phyloP scores from a whole-genome alignment of 208 protist species.

The Zelonia costaricensis region DNA sequence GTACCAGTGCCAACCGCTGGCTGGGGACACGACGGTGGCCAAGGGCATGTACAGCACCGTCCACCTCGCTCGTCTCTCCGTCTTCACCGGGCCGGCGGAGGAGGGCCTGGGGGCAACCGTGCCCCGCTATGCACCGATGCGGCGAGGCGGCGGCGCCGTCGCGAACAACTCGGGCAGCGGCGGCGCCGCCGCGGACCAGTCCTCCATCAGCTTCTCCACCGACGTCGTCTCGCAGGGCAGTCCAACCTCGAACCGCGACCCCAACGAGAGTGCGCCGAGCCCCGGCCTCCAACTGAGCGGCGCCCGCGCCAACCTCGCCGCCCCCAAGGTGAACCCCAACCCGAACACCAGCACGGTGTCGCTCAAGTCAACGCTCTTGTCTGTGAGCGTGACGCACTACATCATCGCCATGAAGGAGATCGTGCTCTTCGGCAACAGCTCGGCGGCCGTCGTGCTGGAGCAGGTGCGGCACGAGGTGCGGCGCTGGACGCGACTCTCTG shows the following conservation, averaged over 20 bases:
- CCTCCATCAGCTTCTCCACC: conserved; percentile 1
- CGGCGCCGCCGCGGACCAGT: not conserved
- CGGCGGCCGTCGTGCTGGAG: conserved; percentile 23
- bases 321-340: too few relatives aligned
- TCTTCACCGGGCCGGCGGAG: conserved; percentile 28
- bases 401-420: conserved; percentile 75
- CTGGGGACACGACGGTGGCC: conserved; percentile 29
- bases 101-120: conserved; percentile 3
- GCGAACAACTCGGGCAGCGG: not conserved
- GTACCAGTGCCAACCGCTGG: conserved; percentile 37
- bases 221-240: not conserved
- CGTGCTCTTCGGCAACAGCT: conserved; percentile 22
- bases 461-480: conserved; percentile 44
- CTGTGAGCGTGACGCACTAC: conserved; percentile 31
- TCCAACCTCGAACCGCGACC: not conserved
- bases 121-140: conserved; percentile 11
- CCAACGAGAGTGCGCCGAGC: too few relatives aligned
- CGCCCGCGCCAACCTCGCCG: too few relatives aligned
- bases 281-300: too few relatives aligned
- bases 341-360: too few relatives aligned
- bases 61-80: conserved; percentile 52
- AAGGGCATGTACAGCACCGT: conserved; percentile 55
- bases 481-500: conserved; percentile 46
- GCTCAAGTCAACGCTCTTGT: too few relatives aligned
- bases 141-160: not conserved